phyloP scores from a whole-genome alignment of 2,329 filamentous ascomycete species.

The Paradendryphiella salina region DNA sequence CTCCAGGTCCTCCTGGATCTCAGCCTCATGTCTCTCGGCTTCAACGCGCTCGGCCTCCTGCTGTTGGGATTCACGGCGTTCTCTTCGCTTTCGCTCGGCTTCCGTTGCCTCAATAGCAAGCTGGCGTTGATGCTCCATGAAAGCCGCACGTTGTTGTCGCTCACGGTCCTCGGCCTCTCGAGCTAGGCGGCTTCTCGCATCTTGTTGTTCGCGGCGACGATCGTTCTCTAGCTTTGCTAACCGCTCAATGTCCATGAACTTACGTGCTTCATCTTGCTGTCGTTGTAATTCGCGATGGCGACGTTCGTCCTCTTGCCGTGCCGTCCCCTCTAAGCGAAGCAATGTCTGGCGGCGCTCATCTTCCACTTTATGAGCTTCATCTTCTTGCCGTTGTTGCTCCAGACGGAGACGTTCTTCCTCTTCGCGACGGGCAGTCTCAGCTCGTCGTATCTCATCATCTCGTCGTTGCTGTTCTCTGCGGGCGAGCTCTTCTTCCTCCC shows the following conservation, averaged over 20 bases:
- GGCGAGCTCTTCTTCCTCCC: slow-evolving; percentile 23
- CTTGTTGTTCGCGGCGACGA: slow-evolving; percentile 33
- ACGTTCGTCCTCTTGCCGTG: slow-evolving; percentile 16
- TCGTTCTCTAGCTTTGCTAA: slow-evolving; percentile 36
- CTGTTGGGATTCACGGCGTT: slow-evolving; percentile 33
- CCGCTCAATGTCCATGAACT: slow-evolving; percentile 34
- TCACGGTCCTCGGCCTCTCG: slow-evolving; percentile 37
- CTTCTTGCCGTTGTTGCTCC: slow-evolving; percentile 7
- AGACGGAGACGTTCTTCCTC: slow-evolving; percentile 23
- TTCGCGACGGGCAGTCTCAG: slow-evolving; percentile 22
- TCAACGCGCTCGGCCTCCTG: slow-evolving; percentile 32
- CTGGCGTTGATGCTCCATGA: slow-evolving; percentile 34
- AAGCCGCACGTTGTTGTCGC: slow-evolving; percentile 32
- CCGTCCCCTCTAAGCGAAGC: slow-evolving; percentile 24
- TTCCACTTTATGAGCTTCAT: background rate
- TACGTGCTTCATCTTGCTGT: slow-evolving; percentile 36
- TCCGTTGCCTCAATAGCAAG: slow-evolving; percentile 27
- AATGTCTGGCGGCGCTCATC: background rate
- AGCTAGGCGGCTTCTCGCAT: slow-evolving; percentile 34
- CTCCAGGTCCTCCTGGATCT: slow-evolving; percentile 33
- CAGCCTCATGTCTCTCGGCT: slow-evolving; percentile 34
- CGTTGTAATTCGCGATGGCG: slow-evolving; percentile 30
- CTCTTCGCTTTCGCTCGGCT: slow-evolving; percentile 31
- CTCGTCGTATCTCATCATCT: slow-evolving; percentile 23
- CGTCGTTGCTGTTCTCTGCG: slow-evolving; percentile 26